phyloP scores from a whole-genome alignment of 352 stramenopile genomes.

The Globisporangium acanthophoron region DNA sequence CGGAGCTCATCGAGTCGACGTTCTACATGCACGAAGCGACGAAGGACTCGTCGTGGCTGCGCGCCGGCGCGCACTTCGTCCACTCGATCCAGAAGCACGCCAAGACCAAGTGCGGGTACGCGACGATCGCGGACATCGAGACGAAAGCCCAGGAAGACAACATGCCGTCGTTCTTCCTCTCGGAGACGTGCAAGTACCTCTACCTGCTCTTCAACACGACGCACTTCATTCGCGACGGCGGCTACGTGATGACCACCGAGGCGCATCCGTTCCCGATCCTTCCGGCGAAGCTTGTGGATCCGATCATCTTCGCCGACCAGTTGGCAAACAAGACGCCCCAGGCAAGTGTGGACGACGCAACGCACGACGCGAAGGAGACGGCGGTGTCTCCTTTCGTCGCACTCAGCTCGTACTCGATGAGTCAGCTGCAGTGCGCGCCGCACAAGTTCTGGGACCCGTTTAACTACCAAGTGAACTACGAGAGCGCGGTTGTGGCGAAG shows the following conservation, averaged over 20 bases:
- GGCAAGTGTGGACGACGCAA: background rate
- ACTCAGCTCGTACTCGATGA: slow-evolving; percentile 12
- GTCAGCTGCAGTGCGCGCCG: slow-evolving; percentile 25
- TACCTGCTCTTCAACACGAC: slow-evolving; percentile 94
- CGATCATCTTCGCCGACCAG: slow-evolving; percentile 28
- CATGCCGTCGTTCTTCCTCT: slow-evolving; percentile 99
- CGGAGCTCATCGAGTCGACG: slow-evolving; percentile 97
- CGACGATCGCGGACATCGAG: slow-evolving; percentile 83
- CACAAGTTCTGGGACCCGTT: slow-evolving; percentile 52
- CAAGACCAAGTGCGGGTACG: slow-evolving; percentile 93
- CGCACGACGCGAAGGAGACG: background rate
- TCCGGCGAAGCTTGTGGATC: slow-evolving; percentile 34
- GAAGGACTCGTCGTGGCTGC: slow-evolving; percentile 74
- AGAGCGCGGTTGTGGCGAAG: slow-evolving; percentile 35
- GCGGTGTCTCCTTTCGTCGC: slow-evolving; percentile 12
- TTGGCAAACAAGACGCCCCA: background rate
- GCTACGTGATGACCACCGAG: slow-evolving; percentile 96
- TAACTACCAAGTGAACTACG: slow-evolving; percentile 55
- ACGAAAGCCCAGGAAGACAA: slow-evolving; percentile 89
- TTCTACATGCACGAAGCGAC: slow-evolving; percentile 95
- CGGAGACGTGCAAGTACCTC: slow-evolving; percentile 99
- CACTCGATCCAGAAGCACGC: slow-evolving; percentile 88
- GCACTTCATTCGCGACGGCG: slow-evolving; percentile 84
- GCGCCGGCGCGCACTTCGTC: slow-evolving; percentile 71
- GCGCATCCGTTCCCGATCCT: slow-evolving; percentile 92